Base-by-base conservation (phyloP, 495 filamentous ascomycete species). In the Penicillium robsamsonii region DNA sequence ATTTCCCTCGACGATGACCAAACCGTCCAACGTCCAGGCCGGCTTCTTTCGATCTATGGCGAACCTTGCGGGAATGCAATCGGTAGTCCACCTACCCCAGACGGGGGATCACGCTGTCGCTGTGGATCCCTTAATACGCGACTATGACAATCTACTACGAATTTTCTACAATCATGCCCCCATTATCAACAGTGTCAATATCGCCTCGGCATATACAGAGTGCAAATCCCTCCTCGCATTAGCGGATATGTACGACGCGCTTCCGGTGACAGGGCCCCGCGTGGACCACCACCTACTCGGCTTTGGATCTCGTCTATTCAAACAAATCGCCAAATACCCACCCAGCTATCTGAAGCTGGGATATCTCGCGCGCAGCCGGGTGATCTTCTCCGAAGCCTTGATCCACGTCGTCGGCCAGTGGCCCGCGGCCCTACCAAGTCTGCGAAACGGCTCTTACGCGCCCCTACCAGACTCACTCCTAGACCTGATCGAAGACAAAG, bases 261-360 rank as follows among this genome's bases (percentile, higher is more conserved):
- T 96, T 9, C 77, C 85, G 18, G 90, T 96, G 15, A 89, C 96
- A 15, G 92, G 92, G 0, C 88, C 90, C 1, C 83, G 92, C n/a
- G 86, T 96, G 10, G 91, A 97, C 64, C 90, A 97, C 75, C 91
- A 97, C 68, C 75, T 97, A 4, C 77, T 97, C 2, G 90, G 92
- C 53, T 97, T 96, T 70, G 90, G 92, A 57, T 88, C 86, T 27
- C 81, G 90, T 15, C 80, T 96, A 0, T 96, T 90, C 84, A 93
- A 93, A 67, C 91, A 96, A 64, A 94, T 96, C 54, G 90, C 91
- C 37, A 96, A 95, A 70, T 96, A 96, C 67, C 92, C 92, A 17
- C 88, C 92, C 15, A 87, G 83, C 64, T 97, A 97, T 65, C 82
- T 97, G 12, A 92, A 92, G 45, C 80, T 97, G 4, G 92, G 91